A percentile compares a stretch with the other conserved stretches of the same genome.
phyloP scores from a whole-genome alignment of 345 rosid genomes.

The Salix exigua region DNA sequence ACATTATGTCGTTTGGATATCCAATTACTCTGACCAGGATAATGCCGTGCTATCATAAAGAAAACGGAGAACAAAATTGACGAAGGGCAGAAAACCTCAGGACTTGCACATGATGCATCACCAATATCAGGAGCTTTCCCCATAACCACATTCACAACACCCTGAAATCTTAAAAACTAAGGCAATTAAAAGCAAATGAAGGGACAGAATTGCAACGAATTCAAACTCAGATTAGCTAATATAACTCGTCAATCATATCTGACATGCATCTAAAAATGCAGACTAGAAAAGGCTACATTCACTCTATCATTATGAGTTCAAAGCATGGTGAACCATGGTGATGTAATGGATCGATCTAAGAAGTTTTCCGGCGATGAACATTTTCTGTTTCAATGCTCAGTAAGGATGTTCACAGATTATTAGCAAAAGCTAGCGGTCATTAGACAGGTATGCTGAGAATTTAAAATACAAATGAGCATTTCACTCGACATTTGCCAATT shows the following conservation, averaged over 20 bases:
- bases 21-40: background rate
- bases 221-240: background rate
- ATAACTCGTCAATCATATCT: background rate
- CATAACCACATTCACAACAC: slow-evolving; percentile 78
- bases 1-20: background rate
- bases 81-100: slow-evolving; percentile 51
- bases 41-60: slow-evolving; percentile 6
- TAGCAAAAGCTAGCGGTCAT: background rate
- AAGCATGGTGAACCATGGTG: background rate
- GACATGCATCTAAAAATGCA: background rate
- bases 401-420: background rate
- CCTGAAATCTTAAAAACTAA: slow-evolving; percentile 39
- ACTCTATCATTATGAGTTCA: background rate
- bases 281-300: background rate
- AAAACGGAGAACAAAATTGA: background rate
- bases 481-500: background rate
- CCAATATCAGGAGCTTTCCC: slow-evolving; percentile 90
- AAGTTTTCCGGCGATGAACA: background rate
- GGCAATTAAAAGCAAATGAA: slow-evolving; percentile 11
- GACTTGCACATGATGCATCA: slow-evolving; percentile 68
- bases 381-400: background rate
- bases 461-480: background rate
- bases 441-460: background rate
- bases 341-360: background rate
- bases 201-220: background rate